A percentile compares a stretch with the other conserved stretches of the same genome.
These are phyloP conservation scores for Sphaerulina musiva DNA, from an alignment of 2,329 filamentous ascomycete species.

Conservation along the genomic window DNA sequence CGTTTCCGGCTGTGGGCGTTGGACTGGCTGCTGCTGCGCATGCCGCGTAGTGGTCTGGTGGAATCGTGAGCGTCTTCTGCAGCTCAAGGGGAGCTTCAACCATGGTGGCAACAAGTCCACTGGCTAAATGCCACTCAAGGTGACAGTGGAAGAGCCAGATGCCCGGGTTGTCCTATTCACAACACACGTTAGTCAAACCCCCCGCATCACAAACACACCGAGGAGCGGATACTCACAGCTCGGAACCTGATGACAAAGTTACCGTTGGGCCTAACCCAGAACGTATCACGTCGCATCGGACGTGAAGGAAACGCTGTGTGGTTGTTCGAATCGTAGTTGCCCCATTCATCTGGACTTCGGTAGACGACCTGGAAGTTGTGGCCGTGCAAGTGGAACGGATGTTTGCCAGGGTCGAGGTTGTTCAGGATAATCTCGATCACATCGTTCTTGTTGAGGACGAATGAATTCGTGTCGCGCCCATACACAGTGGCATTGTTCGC, in stretches of 20 bases:
- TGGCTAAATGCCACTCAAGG: conserved; percentile 46
- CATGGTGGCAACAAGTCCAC: conserved; percentile 47
- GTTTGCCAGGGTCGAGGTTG: conserved; percentile 64
- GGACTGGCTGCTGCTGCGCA: conserved; percentile 49
- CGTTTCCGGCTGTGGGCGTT: conserved; percentile 57
- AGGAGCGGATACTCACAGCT: conserved; percentile 26
- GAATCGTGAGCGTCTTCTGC: conserved; percentile 56
- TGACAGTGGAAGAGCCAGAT: conserved; percentile 46
- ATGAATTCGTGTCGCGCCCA: conserved; percentile 49
- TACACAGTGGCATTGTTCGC: conserved; percentile 40
- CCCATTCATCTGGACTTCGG: conserved; percentile 32
- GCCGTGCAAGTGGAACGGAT: conserved; percentile 71
- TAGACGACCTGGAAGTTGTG: conserved; percentile 61
- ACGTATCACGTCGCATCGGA: conserved; percentile 49
- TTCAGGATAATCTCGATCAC: conserved; percentile 73
- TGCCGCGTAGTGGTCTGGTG: conserved; percentile 53
- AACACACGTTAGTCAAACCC: background rate
- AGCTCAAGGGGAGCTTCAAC: conserved; percentile 51
- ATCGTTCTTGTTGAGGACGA: conserved; percentile 60
- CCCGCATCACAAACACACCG: background rate
- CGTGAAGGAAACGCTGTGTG: conserved; percentile 33
- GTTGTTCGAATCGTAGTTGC: conserved; percentile 32
- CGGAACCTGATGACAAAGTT: conserved; percentile 52
- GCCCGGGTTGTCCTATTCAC: conserved; percentile 21
- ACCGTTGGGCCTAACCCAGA: conserved; percentile 50